Evolutionary conservation across 148 eudicot genomes (phyloP).

Genomic region (Polygonum maritimum): DNA sequence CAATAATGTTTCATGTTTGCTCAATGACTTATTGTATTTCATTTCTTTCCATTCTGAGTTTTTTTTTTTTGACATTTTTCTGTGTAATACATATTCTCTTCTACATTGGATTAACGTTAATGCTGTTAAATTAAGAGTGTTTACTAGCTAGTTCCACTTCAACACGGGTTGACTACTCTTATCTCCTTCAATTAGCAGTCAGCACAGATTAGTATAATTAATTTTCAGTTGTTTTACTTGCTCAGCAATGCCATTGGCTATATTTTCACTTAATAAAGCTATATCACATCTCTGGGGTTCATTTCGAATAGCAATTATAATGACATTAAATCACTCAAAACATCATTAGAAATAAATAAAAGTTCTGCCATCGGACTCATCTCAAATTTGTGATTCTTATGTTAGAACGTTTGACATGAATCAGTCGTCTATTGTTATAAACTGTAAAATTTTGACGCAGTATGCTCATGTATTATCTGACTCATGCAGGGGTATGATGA

Average conservation of each 20-base stretch:
- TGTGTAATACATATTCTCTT: not conserved
- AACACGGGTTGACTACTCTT: not conserved
- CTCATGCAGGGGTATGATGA: constrained; percentile 66
- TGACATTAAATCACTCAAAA: no score
- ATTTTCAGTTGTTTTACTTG: no score
- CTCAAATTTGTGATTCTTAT: no score
- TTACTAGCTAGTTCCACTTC: no score
- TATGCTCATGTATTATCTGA: not conserved
- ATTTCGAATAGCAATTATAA: no score
- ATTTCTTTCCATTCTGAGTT: not conserved
- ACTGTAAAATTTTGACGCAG: not conserved
- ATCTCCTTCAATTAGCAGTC: no score
- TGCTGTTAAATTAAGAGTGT: not conserved
- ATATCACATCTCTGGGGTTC: no score
- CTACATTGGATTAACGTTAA: not conserved
- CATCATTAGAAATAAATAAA: no score
- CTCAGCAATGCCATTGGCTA: no score
- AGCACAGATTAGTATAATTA: no score
- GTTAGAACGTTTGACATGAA: not conserved
- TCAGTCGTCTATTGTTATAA: not conserved
- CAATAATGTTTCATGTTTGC: not conserved
- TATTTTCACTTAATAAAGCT: no score
- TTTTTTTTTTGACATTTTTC: not conserved
- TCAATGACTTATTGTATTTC: not conserved
- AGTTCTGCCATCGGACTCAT: no score